Percentiles rank a stretch among this genome's conserved stretches.
These are phyloP conservation scores for Boletus bicolor DNA, from an alignment of 768 basidiomycete species.

Conservation along the genomic window DNA sequence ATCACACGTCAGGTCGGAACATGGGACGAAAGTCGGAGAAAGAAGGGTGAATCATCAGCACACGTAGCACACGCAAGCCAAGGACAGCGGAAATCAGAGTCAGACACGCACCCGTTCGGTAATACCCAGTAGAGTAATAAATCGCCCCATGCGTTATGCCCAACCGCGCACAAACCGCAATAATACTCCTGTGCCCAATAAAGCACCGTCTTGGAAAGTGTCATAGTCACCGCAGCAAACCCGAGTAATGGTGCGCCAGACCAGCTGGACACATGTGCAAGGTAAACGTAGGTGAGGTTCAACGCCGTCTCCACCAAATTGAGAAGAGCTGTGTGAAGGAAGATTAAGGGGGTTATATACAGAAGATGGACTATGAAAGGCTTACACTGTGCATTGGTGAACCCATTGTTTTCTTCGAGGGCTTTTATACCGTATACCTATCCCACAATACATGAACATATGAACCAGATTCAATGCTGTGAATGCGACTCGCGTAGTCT, in stretches of 20 bases:
- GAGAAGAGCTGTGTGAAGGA: conserved; percentile 52
- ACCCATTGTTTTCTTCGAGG: conserved; percentile 65
- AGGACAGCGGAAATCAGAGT: not conserved
- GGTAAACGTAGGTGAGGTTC: conserved; percentile 74
- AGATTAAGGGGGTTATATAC: not conserved
- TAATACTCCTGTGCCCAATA: conserved; percentile 81
- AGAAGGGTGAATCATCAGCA: conserved; percentile 1
- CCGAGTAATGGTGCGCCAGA: conserved; percentile 73
- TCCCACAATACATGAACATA: conserved; percentile 32
- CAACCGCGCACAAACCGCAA: conserved; percentile 67
- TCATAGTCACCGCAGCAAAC: conserved; percentile 71
- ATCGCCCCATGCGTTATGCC: conserved; percentile 60
- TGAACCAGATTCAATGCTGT: conserved; percentile 6
- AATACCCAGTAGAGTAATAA: conserved; percentile 65
- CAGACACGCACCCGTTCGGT: conserved; percentile 67
- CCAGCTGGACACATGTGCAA: conserved; percentile 58
- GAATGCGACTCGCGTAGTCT: conserved; percentile 34
- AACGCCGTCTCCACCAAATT: conserved; percentile 78
- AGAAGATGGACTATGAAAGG: not conserved
- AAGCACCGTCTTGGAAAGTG: conserved; percentile 80
- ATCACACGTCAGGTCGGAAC: no score
- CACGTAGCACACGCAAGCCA: not conserved
- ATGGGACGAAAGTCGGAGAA: not conserved
- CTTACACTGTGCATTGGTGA: conserved; percentile 83
- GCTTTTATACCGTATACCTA: conserved; percentile 74